Percentiles rank a stretch among this genome's conserved stretches.
These are phyloP conservation scores for Brassica incana DNA, from an alignment of 345 rosid genomes.

Conservation along the genomic window DNA sequence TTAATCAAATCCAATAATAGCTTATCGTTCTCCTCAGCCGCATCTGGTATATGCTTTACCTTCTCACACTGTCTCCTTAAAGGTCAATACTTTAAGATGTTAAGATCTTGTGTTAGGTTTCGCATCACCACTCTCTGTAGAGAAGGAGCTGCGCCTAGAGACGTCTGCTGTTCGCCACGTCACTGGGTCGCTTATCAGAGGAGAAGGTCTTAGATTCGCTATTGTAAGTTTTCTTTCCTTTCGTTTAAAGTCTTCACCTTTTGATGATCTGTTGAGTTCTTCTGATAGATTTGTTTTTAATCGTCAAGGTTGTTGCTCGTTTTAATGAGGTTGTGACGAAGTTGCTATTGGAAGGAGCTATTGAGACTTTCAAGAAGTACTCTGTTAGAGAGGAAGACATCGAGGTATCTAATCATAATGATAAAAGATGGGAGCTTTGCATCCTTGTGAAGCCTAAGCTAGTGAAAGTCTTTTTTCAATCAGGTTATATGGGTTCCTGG, in stretches of 20 bases:
- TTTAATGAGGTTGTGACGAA: slow-evolving; percentile 91
- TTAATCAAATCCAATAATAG: slow-evolving; percentile 24
- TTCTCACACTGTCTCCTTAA: background rate
- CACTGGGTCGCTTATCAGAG: slow-evolving; percentile 61
- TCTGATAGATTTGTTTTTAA: background rate
- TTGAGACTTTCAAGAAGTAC: slow-evolving; percentile 77
- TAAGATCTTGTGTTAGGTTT: slow-evolving; percentile 22
- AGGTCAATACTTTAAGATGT: background rate
- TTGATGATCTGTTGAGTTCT: background rate
- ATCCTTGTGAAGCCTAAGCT: background rate
- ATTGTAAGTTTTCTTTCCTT: slow-evolving; percentile 47
- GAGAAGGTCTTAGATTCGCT: slow-evolving; percentile 85
- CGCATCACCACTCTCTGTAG: slow-evolving; percentile 29
- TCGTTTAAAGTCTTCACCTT: background rate
- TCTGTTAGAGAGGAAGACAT: slow-evolving; percentile 82
- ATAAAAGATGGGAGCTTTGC: background rate
- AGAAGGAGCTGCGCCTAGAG: slow-evolving; percentile 42
- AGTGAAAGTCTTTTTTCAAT: background rate
- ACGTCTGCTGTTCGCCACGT: slow-evolving; percentile 64
- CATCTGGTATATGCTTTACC: slow-evolving; percentile 34
- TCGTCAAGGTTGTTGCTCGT: slow-evolving; percentile 81
- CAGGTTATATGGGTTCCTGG: slow-evolving; percentile 99
- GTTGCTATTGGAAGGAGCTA: slow-evolving; percentile 80
- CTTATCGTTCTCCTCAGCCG: slow-evolving; percentile 46
- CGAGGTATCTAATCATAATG: slow-evolving; percentile 46